These are phyloP conservation scores for Aspergillus proliferans DNA, from an alignment of 2,329 filamentous ascomycete species.

Conservation along the genomic window DNA sequence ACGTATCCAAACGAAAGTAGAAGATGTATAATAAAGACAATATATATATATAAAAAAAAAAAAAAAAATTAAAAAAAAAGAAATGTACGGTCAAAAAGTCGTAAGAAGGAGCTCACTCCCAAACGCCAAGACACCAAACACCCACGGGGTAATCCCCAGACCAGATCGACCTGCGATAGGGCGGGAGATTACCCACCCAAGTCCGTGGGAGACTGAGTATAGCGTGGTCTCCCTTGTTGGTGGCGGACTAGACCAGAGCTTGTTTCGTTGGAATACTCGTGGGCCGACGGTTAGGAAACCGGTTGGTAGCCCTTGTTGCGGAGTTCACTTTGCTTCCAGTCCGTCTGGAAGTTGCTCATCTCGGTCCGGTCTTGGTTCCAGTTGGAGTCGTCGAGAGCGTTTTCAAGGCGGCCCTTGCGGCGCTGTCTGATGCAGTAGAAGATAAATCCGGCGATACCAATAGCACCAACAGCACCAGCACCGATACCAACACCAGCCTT, in stretches of 20 bases:
- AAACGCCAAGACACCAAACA: neutral
- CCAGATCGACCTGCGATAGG: neutral
- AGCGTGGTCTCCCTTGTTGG: neutral
- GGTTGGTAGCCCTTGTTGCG: constrained; percentile 23
- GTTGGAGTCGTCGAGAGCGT: constrained; percentile 41
- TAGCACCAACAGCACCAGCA: constrained; percentile 27
- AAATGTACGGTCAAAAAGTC: neutral
- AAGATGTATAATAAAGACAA: neutral
- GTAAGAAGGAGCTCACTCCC: neutral
- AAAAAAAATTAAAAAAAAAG: neutral
- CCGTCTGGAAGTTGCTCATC: constrained; percentile 32
- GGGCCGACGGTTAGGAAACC: constrained; percentile 6
- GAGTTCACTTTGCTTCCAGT: constrained; percentile 35
- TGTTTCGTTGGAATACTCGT: neutral
- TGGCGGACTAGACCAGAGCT: neutral
- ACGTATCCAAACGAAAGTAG: neutral
- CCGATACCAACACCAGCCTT: constrained; percentile 44
- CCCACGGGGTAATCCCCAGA: neutral
- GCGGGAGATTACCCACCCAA: neutral
- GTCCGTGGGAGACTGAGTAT: neutral
- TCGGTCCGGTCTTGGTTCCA: constrained; percentile 37
- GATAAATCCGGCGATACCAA: constrained; percentile 30
- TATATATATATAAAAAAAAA: neutral
- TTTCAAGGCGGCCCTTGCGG: constrained; percentile 45
- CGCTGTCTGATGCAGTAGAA: constrained; percentile 48